Base-by-base conservation (phyloP, 345 rosid species). In the Populus simonii region DNA sequence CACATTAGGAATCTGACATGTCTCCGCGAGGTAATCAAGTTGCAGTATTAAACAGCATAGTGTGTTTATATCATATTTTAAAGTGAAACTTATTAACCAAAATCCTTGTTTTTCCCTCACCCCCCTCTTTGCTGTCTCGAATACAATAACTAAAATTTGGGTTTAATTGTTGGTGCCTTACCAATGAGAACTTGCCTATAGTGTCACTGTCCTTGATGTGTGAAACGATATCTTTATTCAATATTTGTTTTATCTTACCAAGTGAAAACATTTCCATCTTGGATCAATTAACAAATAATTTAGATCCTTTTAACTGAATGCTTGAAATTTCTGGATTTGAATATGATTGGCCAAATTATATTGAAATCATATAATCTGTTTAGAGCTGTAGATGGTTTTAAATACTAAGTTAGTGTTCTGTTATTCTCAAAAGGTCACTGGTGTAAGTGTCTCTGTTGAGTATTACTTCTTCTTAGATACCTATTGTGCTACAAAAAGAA, bases 251-350 rank as follows among this genome's bases (percentile, higher is more conserved):
- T 63, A 9, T 15, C 61, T 43, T 33, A 49, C 55, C 36, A 9
- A 43, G 20, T 65, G 17, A 57, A 9, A 55, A n/a, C 23, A n/a
- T n/a, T 57, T 23, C 59, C 63, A 57, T 3, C 63, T 23, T 57
- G 63, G 29, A 23, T n/a, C 15, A n/a, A n/a, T 15, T 47, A 47
- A 15, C 18, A 47, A 47, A 15, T 57, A 3, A 1, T 57, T 57
- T 57, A 57, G 78, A 75, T 75, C 29, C 22, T 59, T 70, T 8
- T 43, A 10, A 36, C 68, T n/a, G 53, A 70, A 4, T 76, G 13
- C 33, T 22, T 62, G 38, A 22, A 65, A 66, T 15, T n/a, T 72
- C 36, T 45, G 17, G 45, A 31, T 70, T 23, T 49, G 9, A n/a
- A 70, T 61, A 12, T 25, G 13, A 23, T 9, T 25, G 38, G 29